Evolutionary conservation across 176 grass and related monocot species (phyloP).

Genomic region (Rhynchospora breviuscula): DNA sequence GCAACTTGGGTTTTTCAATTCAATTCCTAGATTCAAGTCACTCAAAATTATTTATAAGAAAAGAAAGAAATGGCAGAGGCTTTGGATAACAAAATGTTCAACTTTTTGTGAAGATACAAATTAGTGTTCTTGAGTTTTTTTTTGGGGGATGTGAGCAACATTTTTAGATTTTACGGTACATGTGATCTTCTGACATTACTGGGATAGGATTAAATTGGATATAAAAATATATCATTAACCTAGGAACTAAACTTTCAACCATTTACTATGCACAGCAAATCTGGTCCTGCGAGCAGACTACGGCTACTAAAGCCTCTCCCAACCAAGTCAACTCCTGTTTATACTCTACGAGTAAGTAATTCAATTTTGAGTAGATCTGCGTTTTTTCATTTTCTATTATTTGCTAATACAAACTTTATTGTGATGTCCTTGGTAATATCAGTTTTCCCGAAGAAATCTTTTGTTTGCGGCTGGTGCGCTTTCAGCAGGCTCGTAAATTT

Average conservation of each 20-base stretch:
- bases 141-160: background rate
- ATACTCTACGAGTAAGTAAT: constrained; percentile 61
- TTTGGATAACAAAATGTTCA: background rate
- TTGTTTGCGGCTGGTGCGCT: constrained; percentile 76
- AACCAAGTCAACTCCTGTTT: constrained; percentile 88
- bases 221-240: background rate
- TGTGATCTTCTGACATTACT: background rate
- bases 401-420: background rate
- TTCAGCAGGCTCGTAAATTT: constrained; percentile 32
- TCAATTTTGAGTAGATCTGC: background rate
- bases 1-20: background rate
- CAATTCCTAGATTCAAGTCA: background rate
- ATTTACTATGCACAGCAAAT: constrained; percentile 49
- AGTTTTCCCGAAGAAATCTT: constrained; percentile 96
- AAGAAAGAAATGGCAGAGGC: background rate
- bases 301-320: constrained; percentile 76
- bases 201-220: background rate
- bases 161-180: background rate
- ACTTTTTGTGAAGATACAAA: background rate
- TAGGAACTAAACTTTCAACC: background rate
- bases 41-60: background rate
- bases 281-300: constrained; percentile 45
- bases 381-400: constrained; percentile 1
- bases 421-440: constrained; percentile 12
- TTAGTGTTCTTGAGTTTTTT: background rate